phyloP scores from a whole-genome alignment of 2,329 filamentous ascomycete genomes.

The Sphaerostilbella broomeana region DNA sequence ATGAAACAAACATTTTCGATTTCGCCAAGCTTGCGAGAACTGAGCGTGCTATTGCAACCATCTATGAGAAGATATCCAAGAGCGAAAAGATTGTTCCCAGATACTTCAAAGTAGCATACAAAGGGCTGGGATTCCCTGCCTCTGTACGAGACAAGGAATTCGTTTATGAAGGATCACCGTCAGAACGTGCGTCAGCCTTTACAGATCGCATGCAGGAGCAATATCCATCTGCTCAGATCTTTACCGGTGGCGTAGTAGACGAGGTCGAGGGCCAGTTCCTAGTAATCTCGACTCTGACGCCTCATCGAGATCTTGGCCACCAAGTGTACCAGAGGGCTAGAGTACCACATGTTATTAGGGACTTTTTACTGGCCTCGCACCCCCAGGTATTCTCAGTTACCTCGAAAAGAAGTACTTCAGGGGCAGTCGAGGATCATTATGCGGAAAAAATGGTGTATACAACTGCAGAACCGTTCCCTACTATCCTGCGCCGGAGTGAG shows the following conservation, averaged over 20 bases:
- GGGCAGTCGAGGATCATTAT: constrained; percentile 64
- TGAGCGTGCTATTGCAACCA: constrained; percentile 82
- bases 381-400: constrained; percentile 76
- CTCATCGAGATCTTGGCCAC: constrained; percentile 75
- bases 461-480: constrained; percentile 82
- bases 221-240: constrained; percentile 77
- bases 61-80: constrained; percentile 83
- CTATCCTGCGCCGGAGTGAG: constrained; percentile 81
- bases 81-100: constrained; percentile 71
- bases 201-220: constrained; percentile 89
- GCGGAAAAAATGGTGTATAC: constrained; percentile 81
- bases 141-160: constrained; percentile 84
- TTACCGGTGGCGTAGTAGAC: constrained; percentile 61
- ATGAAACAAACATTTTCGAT: constrained; percentile 83
- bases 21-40: constrained; percentile 86
- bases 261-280: constrained; percentile 89
- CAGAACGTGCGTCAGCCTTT: constrained; percentile 73
- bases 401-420: constrained; percentile 60
- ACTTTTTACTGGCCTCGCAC: constrained; percentile 73
- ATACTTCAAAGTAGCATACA: constrained; percentile 88
- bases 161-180: constrained; percentile 76
- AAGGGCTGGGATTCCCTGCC: constrained; percentile 78
- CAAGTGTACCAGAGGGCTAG: constrained; percentile 84
- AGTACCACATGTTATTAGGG: constrained; percentile 74
- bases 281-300: constrained; percentile 71